Evolutionary conservation across 371 early-diverging fungal species (phyloP), one percentile per base, ranked within the genome.

Genomic region (Lichtheimia hyalospora): DNA sequence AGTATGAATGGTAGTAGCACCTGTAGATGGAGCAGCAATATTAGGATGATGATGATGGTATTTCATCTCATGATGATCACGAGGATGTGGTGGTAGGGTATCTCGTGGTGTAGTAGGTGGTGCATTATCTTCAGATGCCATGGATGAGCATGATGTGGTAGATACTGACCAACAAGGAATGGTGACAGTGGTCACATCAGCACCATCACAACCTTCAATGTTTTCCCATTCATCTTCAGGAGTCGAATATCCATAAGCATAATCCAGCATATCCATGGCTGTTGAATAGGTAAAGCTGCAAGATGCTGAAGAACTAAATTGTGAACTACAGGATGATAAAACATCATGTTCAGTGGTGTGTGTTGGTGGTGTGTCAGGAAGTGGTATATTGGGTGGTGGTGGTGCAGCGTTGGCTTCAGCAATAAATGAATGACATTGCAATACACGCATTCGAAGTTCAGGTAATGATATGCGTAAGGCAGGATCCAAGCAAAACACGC

Each of bases 401-500:
- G 53, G 23, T 48, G 61, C 48, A 41, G 54, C 51, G 48, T 49
- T 18, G 13, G 21, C 49, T 61, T 55, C 10, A 1, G 34, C 34
- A 18, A 78, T 81, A 65, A 92, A 92, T 0, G 70, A 74, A 5
- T 58, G 51, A 60, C 92, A 92, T 41, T 65, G 64, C 41, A 71
- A 70, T 40, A 89, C 84, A 39, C 84, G 77, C 28, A 62, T 52
- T 13, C 74, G 77, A 50, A 92, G 70, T 61, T 92, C 90, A 5
- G 77, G 68, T 27, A 92, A 68, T 0, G 88, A 74, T 61, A 91
- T 89, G 21, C 96, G 89, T 21, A 77, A 69, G 16, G 63, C 63
- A 16, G 93, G 91, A 61, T 89, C 86, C 16, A 91, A 64, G 58
- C 87, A 84, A 52, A 96, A 90, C 16, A 89, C 84, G 14, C 88